Conservation (phyloP, 768 basidiomycete genomes). For the Russula foetens region DNA sequence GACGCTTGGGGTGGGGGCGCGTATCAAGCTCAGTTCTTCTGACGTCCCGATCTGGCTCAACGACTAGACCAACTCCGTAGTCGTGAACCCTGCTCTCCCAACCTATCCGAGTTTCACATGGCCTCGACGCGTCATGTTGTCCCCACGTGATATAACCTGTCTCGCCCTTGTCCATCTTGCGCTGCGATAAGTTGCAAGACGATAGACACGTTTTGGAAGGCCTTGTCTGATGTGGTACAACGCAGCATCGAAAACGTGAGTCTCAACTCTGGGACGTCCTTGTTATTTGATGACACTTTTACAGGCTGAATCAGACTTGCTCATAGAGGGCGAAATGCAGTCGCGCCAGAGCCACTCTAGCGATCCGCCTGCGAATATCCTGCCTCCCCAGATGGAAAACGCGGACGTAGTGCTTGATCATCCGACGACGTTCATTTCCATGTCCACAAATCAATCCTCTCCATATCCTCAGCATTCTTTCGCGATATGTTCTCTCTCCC, state of each 20-base stretch:
- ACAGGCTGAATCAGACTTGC: neutral
- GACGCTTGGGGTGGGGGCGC: neutral
- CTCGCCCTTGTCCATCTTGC: neutral
- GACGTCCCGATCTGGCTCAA: neutral
- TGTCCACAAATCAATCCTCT: conserved; percentile 7
- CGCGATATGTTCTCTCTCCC: conserved; percentile 16
- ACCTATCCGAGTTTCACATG: conserved; percentile 1
- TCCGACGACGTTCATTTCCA: conserved; percentile 1
- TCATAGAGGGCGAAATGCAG: neutral
- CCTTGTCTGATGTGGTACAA: neutral
- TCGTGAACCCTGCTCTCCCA: neutral
- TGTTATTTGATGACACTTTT: neutral
- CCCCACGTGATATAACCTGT: neutral
- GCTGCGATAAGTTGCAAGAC: neutral
- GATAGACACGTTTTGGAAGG: conserved; percentile 1
- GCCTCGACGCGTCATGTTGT: neutral
- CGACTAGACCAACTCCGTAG: neutral
- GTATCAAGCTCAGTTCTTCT: neutral
- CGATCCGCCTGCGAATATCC: neutral
- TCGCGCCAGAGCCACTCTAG: neutral
- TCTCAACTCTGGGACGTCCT: neutral
- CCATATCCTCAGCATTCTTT: conserved; percentile 8
- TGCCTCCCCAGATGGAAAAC: neutral
- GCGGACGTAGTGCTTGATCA: neutral
- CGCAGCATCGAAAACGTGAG: conserved; percentile 3